Evolutionary conservation across 2,329 filamentous ascomycete genomes (phyloP).

Genomic region (Verruconis gallopava): DNA sequence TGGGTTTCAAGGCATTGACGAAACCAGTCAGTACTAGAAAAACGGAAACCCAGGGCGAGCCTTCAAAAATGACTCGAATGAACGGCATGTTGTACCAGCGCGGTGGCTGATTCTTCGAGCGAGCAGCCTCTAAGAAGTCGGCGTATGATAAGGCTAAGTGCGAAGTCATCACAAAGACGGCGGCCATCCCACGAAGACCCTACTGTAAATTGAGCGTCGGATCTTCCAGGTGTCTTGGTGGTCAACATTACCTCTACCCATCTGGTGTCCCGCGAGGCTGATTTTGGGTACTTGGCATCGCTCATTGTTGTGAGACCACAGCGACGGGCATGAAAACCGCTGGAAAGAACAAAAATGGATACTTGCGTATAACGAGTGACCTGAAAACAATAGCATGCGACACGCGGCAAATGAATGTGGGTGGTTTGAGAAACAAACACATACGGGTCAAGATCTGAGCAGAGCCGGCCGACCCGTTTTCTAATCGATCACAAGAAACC

Average conservation of each 20-base stretch:
- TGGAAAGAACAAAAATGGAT: background rate
- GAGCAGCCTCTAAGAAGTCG: background rate
- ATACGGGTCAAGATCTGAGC: too few species aligned
- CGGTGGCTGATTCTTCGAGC: background rate
- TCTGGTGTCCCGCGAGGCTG: slow-evolving; percentile 1
- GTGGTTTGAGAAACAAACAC: background rate
- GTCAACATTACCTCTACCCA: background rate
- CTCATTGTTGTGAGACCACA: background rate
- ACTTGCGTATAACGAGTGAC: background rate
- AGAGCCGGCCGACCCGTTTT: too few species aligned
- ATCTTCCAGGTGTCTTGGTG: background rate
- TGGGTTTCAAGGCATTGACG: slow-evolving; percentile 42
- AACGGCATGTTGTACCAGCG: slow-evolving; percentile 29
- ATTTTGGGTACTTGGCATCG: background rate
- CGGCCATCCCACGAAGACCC: slow-evolving; percentile 10
- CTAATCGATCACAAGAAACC: too few species aligned
- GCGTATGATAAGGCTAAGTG: slow-evolving; percentile 5
- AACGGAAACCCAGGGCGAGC: slow-evolving; percentile 41
- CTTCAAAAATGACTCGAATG: slow-evolving; percentile 43
- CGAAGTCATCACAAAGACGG: slow-evolving; percentile 8
- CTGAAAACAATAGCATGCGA: background rate
- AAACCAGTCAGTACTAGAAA: slow-evolving; percentile 45
- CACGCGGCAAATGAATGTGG: background rate
- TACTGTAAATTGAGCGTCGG: background rate
- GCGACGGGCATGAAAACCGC: background rate